Base-by-base conservation (phyloP, 495 filamentous ascomycete species). In the Massariosphaeria phaeospora region DNA sequence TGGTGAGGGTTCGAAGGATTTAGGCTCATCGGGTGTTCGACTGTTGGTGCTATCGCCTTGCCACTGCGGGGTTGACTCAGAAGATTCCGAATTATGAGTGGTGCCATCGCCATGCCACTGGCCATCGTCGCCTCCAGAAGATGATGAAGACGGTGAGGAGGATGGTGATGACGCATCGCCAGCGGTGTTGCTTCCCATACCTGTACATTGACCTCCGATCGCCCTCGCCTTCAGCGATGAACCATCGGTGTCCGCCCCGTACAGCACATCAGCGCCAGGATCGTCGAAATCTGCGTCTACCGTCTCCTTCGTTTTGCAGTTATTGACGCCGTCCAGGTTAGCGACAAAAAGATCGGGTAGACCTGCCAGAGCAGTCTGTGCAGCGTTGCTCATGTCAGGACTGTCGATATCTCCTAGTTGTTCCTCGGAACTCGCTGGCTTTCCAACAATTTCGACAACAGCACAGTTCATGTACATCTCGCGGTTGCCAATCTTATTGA, bases 261-360 rank as follows among this genome's bases (percentile, higher is more conserved):
- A 70, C 13, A 55, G 62, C 30, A 90, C 75, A 48, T 84, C 76
- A 6, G 74, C 71, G 43, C 89, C 89, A 7, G 88, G 85, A 56
- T 89, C 69, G n/a, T 86, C 86, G 69, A 82, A 93, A 12, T 77
- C 68, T 26, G 84, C 76, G 40, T 88, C 79, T n/a, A 67, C 44
- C 2, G 63, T 67, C 50, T 84, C 79, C 36, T 61, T 56, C 29
- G 83, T 86, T 15, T 52, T 66, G 65, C 75, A 84, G 15, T 57
- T 57, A 48, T 71, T 72, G 48, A 68, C 43, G 36, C 55, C 48
- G n/a, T 64, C 71, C 26, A 85, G 48, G 64, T 85, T 83, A 35
- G 82, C 82, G 35, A 78, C 60, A 62, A 83, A 83, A 45, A 86
- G 66, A 35, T 73, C 48, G 7, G 84, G 84, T 13, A 64, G 76